Base-by-base conservation (phyloP, 495 filamentous ascomycete species). In the Coniosporium apollinis region DNA sequence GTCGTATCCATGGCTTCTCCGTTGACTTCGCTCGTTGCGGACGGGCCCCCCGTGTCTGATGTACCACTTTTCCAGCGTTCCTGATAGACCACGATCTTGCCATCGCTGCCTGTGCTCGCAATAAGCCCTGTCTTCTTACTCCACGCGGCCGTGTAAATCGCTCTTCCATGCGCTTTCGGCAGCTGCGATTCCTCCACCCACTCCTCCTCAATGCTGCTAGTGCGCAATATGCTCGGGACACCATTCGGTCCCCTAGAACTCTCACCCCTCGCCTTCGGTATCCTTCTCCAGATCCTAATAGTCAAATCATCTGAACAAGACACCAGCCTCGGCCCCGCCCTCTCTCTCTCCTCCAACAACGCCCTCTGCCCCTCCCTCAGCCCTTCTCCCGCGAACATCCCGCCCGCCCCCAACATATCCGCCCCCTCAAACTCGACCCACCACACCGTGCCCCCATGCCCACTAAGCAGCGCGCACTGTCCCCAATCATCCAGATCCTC, bases 401-500 rank as follows among this genome's bases (percentile, higher is more conserved):
- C 57, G 22, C 49, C 50, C n/a, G n/a, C n/a, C n/a, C n/a, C n/a
- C n/a, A n/a, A n/a, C n/a, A n/a, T n/a, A 2, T 41, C 25, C 29
- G 35, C 26, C 30, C 57, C 55, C 58, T 94, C 89, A 68, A 85
- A 96, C 40, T 81, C 70, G 6, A 94, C 39, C 28, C 67, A 75
- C 89, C 89, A 97, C 5, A 96, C 87, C 6, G 89, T 97, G 11
- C 64, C 68, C 33, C 56, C 57, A 55, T 94, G 84, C 0, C 76
- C 83, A 44, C 73, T 68, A 15, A 94, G 54, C 33, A 81, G 65
- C n/a, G 74, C 69, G n/a, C 89, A 76, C 44, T 85, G 87, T 6
- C 74, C 73, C 89, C 87, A 96, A 52, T 96, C 89, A 42, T 93
- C 83, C 17, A 69, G 61, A 57, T 94, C 87, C 62, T 93, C 87